These are phyloP conservation scores for Dactylellina haptotyla DNA, from an alignment of 2,329 filamentous ascomycete genomes.

Conservation along the genomic window DNA sequence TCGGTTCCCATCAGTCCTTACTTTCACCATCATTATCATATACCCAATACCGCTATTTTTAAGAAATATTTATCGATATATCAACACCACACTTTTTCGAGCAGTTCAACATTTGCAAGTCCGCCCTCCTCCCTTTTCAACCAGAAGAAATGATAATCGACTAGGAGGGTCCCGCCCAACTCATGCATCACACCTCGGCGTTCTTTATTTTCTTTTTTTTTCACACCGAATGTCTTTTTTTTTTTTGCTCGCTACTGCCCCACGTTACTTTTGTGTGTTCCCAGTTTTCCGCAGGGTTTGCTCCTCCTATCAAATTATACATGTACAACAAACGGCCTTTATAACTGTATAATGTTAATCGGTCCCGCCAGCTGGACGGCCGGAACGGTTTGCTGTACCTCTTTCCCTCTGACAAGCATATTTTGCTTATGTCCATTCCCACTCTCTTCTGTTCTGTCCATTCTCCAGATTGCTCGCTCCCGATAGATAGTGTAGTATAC, in stretches of 20 bases:
- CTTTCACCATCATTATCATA: background rate
- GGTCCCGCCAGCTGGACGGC: background rate
- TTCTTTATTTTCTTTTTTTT: background rate
- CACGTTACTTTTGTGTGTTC: background rate
- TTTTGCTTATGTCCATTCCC: too few relatives aligned
- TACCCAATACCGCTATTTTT: background rate
- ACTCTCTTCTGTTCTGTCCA: too few relatives aligned
- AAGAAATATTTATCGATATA: too few relatives aligned
- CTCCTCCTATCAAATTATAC: background rate
- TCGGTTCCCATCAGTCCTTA: conserved; percentile 2
- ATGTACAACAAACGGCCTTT: background rate
- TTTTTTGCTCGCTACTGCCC: background rate
- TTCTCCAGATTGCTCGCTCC: too few relatives aligned
- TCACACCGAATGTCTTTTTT: background rate
- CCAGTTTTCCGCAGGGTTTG: background rate
- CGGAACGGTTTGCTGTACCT: background rate
- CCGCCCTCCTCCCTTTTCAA: too few relatives aligned
- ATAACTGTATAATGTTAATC: background rate
- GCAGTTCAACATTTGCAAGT: too few relatives aligned
- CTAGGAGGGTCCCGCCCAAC: background rate
- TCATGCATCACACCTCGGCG: background rate
- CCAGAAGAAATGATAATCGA: too few relatives aligned
- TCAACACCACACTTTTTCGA: too few relatives aligned
- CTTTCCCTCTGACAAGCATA: background rate
- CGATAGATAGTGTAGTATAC: too few relatives aligned